These are phyloP conservation scores for Eleusine coracana DNA, from an alignment of 176 grass and related monocot genomes.

Conservation along the genomic window DNA sequence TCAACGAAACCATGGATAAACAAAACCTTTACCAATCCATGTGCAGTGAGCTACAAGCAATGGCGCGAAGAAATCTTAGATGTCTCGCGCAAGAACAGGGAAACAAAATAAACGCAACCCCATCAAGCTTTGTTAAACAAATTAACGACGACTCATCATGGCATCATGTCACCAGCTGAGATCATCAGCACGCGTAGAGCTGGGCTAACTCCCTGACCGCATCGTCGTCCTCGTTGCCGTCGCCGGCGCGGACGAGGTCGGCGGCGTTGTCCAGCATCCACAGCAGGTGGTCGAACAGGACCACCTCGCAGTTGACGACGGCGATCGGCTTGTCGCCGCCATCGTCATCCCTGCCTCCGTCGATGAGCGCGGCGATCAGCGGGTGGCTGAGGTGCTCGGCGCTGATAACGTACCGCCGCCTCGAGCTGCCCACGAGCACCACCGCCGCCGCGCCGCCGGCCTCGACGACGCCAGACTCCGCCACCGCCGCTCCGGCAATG, in stretches of 20 bases:
- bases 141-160: not conserved
- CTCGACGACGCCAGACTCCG: not conserved
- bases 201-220: constrained; percentile 70
- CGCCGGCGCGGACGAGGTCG: constrained; percentile 34
- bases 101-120: not conserved
- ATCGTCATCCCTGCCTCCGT: not conserved
- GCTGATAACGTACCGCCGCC: constrained; percentile 75
- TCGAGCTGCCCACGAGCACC: constrained; percentile 77
- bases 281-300: constrained; percentile 90
- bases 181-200: constrained; percentile 63
- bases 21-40: too few relatives aligned
- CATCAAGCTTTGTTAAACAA: not conserved
- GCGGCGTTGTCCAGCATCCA: constrained; percentile 84
- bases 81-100: not conserved
- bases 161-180: not conserved
- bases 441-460: constrained; percentile 16
- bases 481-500: not conserved
- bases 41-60: too few relatives aligned
- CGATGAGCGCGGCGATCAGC: constrained; percentile 70
- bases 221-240: constrained; percentile 29
- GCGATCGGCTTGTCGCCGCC: not conserved
- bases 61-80: not conserved
- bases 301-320: constrained; percentile 87
- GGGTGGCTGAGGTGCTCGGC: constrained; percentile 76
- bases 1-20: not conserved